Base-by-base conservation (phyloP, 805 yeast species). In the Blastobotrys parvus region DNA sequence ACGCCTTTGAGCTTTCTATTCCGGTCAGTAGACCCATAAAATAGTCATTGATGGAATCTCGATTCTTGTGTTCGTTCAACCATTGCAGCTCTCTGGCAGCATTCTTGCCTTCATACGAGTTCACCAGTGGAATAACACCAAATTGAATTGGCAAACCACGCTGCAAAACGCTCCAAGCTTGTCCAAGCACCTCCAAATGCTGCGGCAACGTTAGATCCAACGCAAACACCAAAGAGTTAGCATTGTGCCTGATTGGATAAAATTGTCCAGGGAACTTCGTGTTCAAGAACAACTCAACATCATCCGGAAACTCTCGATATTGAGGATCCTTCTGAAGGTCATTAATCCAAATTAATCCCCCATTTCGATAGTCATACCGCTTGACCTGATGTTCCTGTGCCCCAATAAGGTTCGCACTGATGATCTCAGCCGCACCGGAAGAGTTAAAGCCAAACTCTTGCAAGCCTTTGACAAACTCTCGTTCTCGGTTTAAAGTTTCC, bases 101-200 rank as follows among this genome's bases (percentile, higher is more conserved):
- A 7, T 40, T 25, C 17, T 43, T 46, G 38, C 59, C 57, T 16
- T 51, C 52, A 11, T 35, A 49, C 16, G 53, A 48, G 11, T 47
- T 45, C 4, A 47, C 52, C 2, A 82, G 45, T 0, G 97, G 95
- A n/a, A 90, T 65, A 2, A 90, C 48, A 4, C 97, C 98, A 41
- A 90, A 56, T 59, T 89, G 82, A 50, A 88, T 82, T 0, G 95
- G 85, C 15, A 83, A 69, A 1, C 77, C 76, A 35, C 75, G 71
- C 10, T 71, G 49, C 4, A 59, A 41, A 18, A 64, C 42, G 32
- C 53, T 47, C 35, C 53, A 33, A 1, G 65, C 42, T 27, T 53
- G 57, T 8, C 46, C 67, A n/a, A 78, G 54, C 2, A 78, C 64
- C 20, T 70, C 67, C 2, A 80, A 53, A 27, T 83, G 81, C 2